Evolutionary conservation across 2,329 filamentous ascomycete species (phyloP).

Genomic region (Fusarium chuoi): DNA sequence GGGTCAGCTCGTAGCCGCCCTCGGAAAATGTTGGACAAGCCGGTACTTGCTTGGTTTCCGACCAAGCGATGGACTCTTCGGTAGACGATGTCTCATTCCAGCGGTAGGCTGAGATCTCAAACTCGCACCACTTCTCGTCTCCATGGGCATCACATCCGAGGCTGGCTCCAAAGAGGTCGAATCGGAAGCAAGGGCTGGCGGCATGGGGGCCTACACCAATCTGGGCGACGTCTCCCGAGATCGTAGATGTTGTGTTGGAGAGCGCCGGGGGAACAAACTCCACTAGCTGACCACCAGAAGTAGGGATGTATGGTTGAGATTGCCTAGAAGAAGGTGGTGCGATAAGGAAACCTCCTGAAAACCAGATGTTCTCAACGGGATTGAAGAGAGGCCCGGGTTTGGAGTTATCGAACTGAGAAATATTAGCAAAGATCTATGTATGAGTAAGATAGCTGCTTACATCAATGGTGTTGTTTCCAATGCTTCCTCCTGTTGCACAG

Average conservation of each 20-base stretch:
- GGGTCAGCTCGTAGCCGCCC: conserved; percentile 49
- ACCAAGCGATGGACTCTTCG: conserved; percentile 54
- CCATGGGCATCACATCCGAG: conserved; percentile 52
- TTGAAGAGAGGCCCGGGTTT: conserved; percentile 54
- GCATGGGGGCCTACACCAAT: conserved; percentile 54
- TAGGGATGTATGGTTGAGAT: conserved; percentile 49
- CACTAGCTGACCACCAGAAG: conserved; percentile 53
- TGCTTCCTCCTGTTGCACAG: conserved; percentile 45
- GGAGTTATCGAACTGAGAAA: conserved; percentile 50
- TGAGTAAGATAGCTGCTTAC: conserved; percentile 43
- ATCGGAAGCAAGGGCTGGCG: conserved; percentile 51
- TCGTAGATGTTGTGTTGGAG: conserved; percentile 37
- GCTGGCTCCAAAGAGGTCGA: conserved; percentile 53
- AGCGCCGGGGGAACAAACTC: conserved; percentile 54
- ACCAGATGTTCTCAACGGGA: conserved; percentile 54
- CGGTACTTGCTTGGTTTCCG: conserved; percentile 52
- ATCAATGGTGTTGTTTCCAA: conserved; percentile 53
- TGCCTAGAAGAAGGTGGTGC: conserved; percentile 49
- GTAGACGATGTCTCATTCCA: conserved; percentile 47
- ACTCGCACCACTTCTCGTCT: conserved; percentile 53
- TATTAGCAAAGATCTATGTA: conserved; percentile 20
- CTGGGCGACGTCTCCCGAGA: conserved; percentile 51
- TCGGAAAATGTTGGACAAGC: conserved; percentile 50
- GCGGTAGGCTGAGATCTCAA: conserved; percentile 55
- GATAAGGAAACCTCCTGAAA: conserved; percentile 55